These are phyloP conservation scores for Kwoniella mangroviensis DNA, from an alignment of 768 basidiomycete species.

Conservation along the genomic window DNA sequence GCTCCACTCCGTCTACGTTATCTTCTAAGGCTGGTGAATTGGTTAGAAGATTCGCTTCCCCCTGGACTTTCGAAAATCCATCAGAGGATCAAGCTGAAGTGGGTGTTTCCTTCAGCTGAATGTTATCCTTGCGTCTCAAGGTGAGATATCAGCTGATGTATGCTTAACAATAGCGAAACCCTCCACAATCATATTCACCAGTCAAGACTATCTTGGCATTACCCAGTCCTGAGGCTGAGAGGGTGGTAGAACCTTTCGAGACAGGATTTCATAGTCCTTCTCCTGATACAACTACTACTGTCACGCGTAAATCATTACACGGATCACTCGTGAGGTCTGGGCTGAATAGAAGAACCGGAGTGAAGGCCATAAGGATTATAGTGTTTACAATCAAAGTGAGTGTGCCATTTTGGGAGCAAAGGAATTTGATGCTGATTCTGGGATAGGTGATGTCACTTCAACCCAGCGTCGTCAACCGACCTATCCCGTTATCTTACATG, in stretches of 20 bases:
- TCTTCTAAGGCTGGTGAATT: constrained; percentile 12
- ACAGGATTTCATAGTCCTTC: not conserved
- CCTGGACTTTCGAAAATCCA: not conserved
- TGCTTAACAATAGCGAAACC: not conserved
- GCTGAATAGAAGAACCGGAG: not conserved
- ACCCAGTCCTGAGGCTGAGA: constrained; percentile 25
- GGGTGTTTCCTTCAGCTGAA: not conserved
- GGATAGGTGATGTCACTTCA: constrained; percentile 29
- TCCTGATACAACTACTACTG: no score
- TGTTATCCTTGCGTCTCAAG: not conserved
- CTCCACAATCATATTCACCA: constrained; percentile 17
- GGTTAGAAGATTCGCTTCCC: constrained; percentile 22
- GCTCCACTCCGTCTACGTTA: constrained; percentile 8
- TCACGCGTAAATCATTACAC: no score
- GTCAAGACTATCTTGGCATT: constrained; percentile 28
- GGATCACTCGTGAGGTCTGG: no score
- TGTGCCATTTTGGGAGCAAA: not conserved
- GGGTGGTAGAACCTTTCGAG: not conserved
- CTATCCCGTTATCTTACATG: not conserved
- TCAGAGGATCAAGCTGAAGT: not conserved
- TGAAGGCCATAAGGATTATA: not conserved
- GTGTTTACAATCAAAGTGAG: constrained; percentile 26
- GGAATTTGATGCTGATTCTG: not conserved
- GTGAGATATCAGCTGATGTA: not conserved
- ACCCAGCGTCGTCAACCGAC: not conserved